Percentiles rank a stretch among this genome's conserved stretches.
phyloP scores from a whole-genome alignment of 306 rosid species.

The Cicer chorassanicum region DNA sequence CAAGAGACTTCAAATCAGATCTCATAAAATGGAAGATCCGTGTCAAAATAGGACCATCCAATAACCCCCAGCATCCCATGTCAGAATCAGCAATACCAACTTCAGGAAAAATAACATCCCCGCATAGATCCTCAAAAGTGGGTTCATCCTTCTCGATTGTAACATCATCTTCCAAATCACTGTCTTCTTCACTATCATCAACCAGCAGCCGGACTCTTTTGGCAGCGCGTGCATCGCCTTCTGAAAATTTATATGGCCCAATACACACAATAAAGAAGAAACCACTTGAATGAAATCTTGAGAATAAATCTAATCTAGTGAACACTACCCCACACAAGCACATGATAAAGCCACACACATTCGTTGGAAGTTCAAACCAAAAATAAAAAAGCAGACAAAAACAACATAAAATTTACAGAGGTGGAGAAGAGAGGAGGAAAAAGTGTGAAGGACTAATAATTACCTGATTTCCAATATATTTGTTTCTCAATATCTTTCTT shows the following conservation, averaged over 20 bases:
- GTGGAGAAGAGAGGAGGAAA: neutral
- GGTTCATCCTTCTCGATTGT: constrained; percentile 58
- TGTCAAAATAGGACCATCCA: constrained; percentile 77
- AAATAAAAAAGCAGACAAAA: neutral
- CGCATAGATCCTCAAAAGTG: constrained; percentile 78
- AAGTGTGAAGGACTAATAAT: constrained; percentile 14
- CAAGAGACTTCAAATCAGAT: constrained; percentile 78
- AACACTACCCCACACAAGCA: neutral
- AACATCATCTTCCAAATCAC: constrained; percentile 62
- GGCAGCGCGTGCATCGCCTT: constrained; percentile 70
- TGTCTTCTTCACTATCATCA: constrained; percentile 75
- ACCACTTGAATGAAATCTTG: constrained; percentile 22
- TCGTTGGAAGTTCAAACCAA: constrained; percentile 21
- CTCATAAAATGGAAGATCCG: constrained; percentile 81
- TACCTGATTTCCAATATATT: constrained; percentile 88
- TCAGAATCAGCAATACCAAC: constrained; percentile 56
- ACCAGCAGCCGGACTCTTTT: constrained; percentile 78
- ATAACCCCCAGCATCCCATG: constrained; percentile 72
- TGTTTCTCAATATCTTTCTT: constrained; percentile 90
- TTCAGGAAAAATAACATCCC: constrained; percentile 59
- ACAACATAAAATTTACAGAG: neutral
- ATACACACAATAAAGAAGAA: constrained; percentile 30
- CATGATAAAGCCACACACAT: constrained; percentile 17
- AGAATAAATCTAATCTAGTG: constrained; percentile 4
- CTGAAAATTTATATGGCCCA: constrained; percentile 56